A percentile compares a stretch with the other conserved stretches of the same genome.
These are phyloP conservation scores for Solanum megistacrolobum DNA, from an alignment of 257 asterid species.

Conservation along the genomic window DNA sequence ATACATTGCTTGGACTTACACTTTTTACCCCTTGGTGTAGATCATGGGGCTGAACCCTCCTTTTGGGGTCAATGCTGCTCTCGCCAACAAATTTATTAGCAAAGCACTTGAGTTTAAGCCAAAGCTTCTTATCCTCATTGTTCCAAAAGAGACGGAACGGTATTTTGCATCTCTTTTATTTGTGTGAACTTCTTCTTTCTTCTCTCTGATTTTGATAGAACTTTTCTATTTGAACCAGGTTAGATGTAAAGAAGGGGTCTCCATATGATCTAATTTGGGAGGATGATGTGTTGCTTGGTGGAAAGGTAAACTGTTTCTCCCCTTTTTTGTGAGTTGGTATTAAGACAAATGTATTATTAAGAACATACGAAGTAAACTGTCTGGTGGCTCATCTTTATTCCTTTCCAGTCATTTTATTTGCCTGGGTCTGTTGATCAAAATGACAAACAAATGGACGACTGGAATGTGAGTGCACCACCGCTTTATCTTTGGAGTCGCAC, in stretches of 20 bases:
- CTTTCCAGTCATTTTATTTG: conserved; percentile 70
- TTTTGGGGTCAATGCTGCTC: conserved; percentile 64
- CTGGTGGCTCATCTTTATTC: background rate
- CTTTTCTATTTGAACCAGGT: conserved; percentile 29
- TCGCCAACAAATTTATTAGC: conserved; percentile 61
- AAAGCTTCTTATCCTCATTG: conserved; percentile 78
- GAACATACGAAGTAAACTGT: background rate
- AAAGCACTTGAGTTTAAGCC: conserved; percentile 92
- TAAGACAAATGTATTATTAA: background rate
- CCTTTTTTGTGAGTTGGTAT: background rate
- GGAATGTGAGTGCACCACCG: conserved; percentile 59
- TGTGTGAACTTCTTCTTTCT: background rate
- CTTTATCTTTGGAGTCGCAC: conserved; percentile 83
- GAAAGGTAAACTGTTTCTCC: conserved; percentile 42
- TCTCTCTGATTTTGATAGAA: background rate
- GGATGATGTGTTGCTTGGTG: conserved; percentile 55
- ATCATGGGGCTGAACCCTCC: conserved; percentile 98
- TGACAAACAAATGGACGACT: conserved; percentile 67
- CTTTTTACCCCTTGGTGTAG: conserved; percentile 26
- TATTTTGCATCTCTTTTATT: conserved; percentile 7
- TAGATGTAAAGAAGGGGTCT: conserved; percentile 30
- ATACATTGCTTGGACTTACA: background rate
- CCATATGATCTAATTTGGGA: conserved; percentile 78
- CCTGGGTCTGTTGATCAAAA: conserved; percentile 77
- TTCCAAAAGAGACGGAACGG: conserved; percentile 66